Base-by-base conservation (phyloP, 2,329 filamentous ascomycete genomes). In the Colletotrichum kahawae region DNA sequence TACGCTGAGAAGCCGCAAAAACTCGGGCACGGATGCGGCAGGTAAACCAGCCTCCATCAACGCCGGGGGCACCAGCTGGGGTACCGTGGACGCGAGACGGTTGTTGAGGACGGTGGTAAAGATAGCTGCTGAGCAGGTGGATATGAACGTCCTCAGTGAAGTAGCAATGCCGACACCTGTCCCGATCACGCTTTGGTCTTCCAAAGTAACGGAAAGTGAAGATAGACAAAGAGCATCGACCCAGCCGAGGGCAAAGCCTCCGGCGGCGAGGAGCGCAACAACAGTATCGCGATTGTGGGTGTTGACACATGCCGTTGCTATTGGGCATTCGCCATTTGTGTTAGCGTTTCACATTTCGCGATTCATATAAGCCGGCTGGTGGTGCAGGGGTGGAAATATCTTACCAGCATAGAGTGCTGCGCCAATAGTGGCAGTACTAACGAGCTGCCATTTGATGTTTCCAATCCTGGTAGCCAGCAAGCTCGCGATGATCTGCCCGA, bases 191-290 rank as follows among this genome's bases (percentile, higher is more conserved):
- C 48, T 54, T 21, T 54, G 48, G 48, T 54, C 48, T 18, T 77
- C 59, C 16, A 82, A 73, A 54, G 82, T 83, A 75, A 85, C 3
- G 83, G 80, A 29, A 81, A 81, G 2, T 82, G 82, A 31, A 83
- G 77, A 7, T 82, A 79, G 18, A 84, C 72, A 5, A 82, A 80
- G 16, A 79, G 79, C 77, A 76, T 84, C 82, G 68, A 83, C 83
- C 33, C 82, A 81, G 9, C 82, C 82, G 16, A 83, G 82, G 64
- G 81, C 82, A 76, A 84, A 83, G 3, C 81, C 81, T 2, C 82
- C 82, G 9, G 83, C 76, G 63, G 83, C 82, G 16, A 81, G 82
- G 24, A 84, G 69, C 2, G 82, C 82, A 51, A 83, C 78, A 24
- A 81, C 83, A 9, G 78, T 78, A 21, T 79, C 48, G 7, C 48